Conservation (phyloP, 192 early-diverging fungal species). For the Coemansia sp. region DNA sequence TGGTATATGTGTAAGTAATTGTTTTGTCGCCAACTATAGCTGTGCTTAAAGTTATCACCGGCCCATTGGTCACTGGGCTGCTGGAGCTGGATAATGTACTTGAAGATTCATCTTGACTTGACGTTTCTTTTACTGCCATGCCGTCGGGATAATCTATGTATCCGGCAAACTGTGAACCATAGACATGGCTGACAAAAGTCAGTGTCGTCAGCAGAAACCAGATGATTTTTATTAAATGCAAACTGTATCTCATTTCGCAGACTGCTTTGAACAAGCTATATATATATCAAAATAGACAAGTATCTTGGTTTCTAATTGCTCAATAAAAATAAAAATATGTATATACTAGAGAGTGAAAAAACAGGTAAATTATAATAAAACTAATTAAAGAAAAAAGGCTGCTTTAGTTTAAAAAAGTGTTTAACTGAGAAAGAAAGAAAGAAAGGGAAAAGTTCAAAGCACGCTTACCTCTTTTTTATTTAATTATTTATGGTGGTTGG, state of each 20-base stretch:
- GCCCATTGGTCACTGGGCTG: neutral
- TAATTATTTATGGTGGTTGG: too few species aligned
- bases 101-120: neutral
- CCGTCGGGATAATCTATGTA: conserved; percentile 9
- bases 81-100: neutral
- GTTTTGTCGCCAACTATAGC: neutral
- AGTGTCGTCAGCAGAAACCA: neutral
- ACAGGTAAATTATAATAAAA: too few species aligned
- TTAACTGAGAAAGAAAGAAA: too few species aligned
- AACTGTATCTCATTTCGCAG: neutral
- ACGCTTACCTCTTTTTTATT: too few species aligned
- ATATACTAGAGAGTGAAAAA: too few species aligned
- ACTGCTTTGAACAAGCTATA: neutral
- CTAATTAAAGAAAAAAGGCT: too few species aligned
- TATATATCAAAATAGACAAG: neutral
- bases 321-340: too few species aligned
- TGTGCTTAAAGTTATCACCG: neutral
- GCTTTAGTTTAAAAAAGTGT: too few species aligned
- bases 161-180: neutral
- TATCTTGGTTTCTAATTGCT: neutral
- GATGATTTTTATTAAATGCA: neutral
- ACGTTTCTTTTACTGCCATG: conserved; percentile 20
- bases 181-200: neutral
- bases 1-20: conserved; percentile 1
- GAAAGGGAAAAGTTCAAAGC: too few species aligned